Conservation (phyloP, 257 asterid species). For the Penstemon eatonii region DNA sequence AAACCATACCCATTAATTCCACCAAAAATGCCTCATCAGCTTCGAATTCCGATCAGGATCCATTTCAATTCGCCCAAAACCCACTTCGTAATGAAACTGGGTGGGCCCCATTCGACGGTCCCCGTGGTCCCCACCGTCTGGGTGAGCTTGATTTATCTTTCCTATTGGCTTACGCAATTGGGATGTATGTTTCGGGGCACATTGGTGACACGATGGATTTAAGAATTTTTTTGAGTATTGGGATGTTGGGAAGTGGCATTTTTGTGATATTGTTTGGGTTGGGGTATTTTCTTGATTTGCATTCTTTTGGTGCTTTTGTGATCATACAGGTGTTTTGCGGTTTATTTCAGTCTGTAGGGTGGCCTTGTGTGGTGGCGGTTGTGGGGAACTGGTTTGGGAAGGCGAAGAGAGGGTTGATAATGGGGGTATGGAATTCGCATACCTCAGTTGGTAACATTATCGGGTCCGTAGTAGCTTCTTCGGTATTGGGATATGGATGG, state of each 20-base stretch:
- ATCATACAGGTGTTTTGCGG: constrained; percentile 79
- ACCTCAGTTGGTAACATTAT: constrained; percentile 82
- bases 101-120: constrained; percentile 87
- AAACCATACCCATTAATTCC: constrained; percentile 38
- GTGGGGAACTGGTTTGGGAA: constrained; percentile 93
- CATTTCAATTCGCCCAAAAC: constrained; percentile 16
- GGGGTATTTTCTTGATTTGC: constrained; percentile 78
- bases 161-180: constrained; percentile 68
- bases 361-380: constrained; percentile 96
- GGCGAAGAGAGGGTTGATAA: constrained; percentile 79
- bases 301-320: constrained; percentile 55
- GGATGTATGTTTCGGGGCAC: constrained; percentile 90
- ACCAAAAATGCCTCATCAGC: constrained; percentile 26
- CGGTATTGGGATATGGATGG: constrained; percentile 83
- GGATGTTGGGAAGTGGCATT: constrained; percentile 89
- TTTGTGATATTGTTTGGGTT: constrained; percentile 66
- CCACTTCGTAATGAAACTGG: constrained; percentile 42
- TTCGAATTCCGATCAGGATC: constrained; percentile 31
- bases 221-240: constrained; percentile 66
- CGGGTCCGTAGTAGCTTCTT: constrained; percentile 88
- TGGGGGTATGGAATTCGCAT: constrained; percentile 93
- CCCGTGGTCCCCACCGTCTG: constrained; percentile 80
- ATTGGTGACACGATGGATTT: constrained; percentile 75
- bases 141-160: constrained; percentile 95
- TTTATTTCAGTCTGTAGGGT: constrained; percentile 85